Percentiles rank a stretch among this genome's conserved stretches.
Conservation (phyloP, 768 basidiomycete species). For the Xerocomellus intermedius region DNA sequence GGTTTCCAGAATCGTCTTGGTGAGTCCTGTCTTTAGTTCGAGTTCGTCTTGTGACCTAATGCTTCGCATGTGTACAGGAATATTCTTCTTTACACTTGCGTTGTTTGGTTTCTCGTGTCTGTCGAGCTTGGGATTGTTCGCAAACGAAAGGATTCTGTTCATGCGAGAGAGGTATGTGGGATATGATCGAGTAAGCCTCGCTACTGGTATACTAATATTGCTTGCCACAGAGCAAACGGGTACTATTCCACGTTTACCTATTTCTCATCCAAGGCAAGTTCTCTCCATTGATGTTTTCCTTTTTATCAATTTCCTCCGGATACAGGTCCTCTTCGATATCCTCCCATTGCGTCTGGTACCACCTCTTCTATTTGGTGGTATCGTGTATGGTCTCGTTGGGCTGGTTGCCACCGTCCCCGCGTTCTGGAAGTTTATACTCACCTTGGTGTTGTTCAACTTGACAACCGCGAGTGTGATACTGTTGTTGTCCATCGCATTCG, state of each 20-base stretch:
- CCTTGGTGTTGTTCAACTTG: constrained; percentile 93
- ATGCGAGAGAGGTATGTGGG: constrained; percentile 88
- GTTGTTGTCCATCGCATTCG: constrained; percentile 85
- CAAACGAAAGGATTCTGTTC: constrained; percentile 93
- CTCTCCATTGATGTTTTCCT: not conserved
- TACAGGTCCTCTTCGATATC: constrained; percentile 91
- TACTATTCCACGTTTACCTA: constrained; percentile 98
- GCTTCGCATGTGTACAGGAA: constrained; percentile 42
- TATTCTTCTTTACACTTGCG: constrained; percentile 97
- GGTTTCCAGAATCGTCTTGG: constrained; percentile 96
- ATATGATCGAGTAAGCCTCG: not conserved
- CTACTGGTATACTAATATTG: not conserved
- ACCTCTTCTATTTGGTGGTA: constrained; percentile 92
- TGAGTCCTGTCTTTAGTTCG: constrained; percentile 25
- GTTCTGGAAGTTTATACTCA: constrained; percentile 99
- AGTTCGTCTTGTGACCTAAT: not conserved
- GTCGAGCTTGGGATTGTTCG: constrained; percentile 90
- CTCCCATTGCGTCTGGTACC: constrained; percentile 93
- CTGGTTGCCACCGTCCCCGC: constrained; percentile 85
- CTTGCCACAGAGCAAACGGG: constrained; percentile 76
- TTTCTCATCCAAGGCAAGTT: constrained; percentile 83
- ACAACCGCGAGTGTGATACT: constrained; percentile 92
- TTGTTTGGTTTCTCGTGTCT: constrained; percentile 97
- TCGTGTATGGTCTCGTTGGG: constrained; percentile 93
- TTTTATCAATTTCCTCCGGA: not conserved